These are phyloP conservation scores for Skeletonema menzelii DNA, from an alignment of 108 stramenopile genomes.

Conservation along the genomic window DNA sequence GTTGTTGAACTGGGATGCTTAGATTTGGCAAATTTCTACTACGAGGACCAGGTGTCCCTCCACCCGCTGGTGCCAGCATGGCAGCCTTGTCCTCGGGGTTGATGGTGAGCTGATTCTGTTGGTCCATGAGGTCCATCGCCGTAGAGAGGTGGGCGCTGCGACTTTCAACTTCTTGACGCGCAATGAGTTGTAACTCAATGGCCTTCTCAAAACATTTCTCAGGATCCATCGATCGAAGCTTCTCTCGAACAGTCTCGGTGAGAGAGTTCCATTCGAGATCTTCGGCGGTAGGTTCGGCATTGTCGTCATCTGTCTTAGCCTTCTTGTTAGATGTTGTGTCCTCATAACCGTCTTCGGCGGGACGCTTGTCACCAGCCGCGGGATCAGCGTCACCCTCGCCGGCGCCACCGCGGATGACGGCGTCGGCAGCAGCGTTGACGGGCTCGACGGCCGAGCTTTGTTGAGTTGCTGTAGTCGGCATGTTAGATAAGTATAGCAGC, in stretches of 20 bases:
- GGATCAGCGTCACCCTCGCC: background rate
- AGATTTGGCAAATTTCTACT: constrained; percentile 10
- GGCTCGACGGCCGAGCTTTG: background rate
- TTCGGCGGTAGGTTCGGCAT: background rate
- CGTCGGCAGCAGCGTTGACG: background rate
- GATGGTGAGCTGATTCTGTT: constrained; percentile 7
- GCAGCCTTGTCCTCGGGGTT: background rate
- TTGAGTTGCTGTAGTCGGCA: background rate
- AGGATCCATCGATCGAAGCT: constrained; percentile 29
- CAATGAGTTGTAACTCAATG: constrained; percentile 28
- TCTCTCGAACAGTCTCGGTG: constrained; percentile 5
- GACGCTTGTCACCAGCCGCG: background rate
- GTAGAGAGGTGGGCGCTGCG: constrained; percentile 28
- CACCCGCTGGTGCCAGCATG: background rate
- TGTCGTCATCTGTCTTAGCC: background rate
- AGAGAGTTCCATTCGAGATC: background rate
- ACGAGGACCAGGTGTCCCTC: background rate
- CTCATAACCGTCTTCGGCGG: background rate
- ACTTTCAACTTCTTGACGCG: constrained; percentile 27
- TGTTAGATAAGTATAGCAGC: background rate
- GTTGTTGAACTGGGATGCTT: background rate
- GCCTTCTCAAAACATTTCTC: constrained; percentile 43
- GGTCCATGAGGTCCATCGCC: constrained; percentile 29
- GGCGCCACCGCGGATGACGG: background rate
- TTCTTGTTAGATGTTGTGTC: constrained; percentile 3